A percentile compares a stretch with the other conserved stretches of the same genome.
Evolutionary conservation across 129 eudicot species (phyloP).

Genomic region (Heracleum sosnowskyi): DNA sequence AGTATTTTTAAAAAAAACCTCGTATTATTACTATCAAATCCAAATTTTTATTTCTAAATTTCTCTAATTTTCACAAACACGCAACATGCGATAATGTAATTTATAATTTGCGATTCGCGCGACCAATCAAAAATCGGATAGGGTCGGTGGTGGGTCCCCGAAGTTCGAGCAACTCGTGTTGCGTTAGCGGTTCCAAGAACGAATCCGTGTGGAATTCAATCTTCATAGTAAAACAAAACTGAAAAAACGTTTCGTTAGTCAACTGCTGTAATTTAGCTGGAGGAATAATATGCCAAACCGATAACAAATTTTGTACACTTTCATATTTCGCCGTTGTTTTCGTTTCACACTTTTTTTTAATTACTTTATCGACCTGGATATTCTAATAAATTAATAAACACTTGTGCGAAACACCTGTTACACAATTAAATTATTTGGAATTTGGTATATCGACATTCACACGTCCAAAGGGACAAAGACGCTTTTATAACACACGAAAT

Average conservation of each 20-base stretch:
- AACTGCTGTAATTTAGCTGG: background rate
- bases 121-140: background rate
- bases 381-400: too few species aligned
- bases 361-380: background rate
- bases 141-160: background rate
- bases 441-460: background rate
- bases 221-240: background rate
- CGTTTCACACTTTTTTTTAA: background rate
- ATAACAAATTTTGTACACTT: background rate
- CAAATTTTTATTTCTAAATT: too few species aligned
- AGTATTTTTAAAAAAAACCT: too few species aligned
- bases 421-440: background rate
- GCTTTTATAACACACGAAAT: too few species aligned
- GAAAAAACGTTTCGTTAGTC: background rate
- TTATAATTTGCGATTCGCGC: background rate
- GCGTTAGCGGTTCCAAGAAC: background rate
- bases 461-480: background rate
- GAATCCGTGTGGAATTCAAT: background rate
- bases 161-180: background rate
- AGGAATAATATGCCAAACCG: background rate
- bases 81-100: background rate
- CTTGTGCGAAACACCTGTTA: background rate
- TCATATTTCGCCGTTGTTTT: background rate
- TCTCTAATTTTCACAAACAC: background rate
- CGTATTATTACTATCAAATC: too few species aligned